Percentiles rank a stretch among this genome's conserved stretches.
Conservation (phyloP, 2,329 filamentous ascomycete species). For the Pleochaeta shiraiana region DNA sequence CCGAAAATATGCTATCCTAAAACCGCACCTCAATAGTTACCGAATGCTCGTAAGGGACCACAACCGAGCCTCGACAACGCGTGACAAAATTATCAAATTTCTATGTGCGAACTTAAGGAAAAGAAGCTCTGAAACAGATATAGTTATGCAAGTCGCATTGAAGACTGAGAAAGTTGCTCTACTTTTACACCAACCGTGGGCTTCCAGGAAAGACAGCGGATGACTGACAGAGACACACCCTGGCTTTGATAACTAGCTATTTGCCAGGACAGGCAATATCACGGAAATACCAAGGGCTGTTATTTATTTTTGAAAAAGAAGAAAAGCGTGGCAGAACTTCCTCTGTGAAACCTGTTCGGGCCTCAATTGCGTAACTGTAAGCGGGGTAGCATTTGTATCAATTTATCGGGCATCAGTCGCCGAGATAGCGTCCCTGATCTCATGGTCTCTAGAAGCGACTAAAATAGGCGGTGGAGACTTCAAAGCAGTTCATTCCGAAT, state of each 20-base stretch:
- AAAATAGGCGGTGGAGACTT: slow-evolving; percentile 3
- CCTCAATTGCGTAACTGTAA: not conserved
- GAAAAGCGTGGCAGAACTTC: not conserved
- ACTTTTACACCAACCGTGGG: not conserved
- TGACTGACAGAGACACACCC: not conserved
- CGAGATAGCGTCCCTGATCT: not conserved
- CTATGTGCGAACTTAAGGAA: not conserved
- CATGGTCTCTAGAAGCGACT: not conserved
- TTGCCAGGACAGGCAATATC: not conserved
- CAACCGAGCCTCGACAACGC: not conserved
- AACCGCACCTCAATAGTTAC: not conserved
- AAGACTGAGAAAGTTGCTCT: not conserved
- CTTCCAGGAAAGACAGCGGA: not conserved
- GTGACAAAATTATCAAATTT: not conserved
- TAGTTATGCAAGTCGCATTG: not conserved
- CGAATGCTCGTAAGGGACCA: not conserved
- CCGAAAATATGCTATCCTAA: not conserved
- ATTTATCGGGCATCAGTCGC: not conserved
- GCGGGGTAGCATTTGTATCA: not conserved
- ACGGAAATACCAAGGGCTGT: not conserved
- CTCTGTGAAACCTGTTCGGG: not conserved
- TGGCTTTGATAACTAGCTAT: not conserved
- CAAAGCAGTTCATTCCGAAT: not conserved
- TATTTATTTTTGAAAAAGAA: not conserved
- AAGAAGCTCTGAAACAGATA: not conserved